phyloP scores from a whole-genome alignment of 2,329 filamentous ascomycete species.

The Fusarium torulosum region DNA sequence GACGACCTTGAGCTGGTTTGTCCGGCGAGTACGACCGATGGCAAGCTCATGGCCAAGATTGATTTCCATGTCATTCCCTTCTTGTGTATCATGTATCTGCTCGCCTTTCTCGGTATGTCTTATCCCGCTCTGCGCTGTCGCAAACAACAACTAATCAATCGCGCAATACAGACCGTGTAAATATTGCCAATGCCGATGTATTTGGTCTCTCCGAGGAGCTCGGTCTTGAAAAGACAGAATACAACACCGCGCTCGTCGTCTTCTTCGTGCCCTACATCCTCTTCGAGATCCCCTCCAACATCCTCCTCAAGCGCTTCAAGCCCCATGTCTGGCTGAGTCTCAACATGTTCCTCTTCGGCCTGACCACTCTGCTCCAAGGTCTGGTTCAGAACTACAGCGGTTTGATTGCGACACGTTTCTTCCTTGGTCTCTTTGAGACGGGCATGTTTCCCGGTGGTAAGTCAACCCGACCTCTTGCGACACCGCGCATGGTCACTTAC shows the following conservation, averaged over 20 bases:
- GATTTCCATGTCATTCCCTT: constrained; percentile 79
- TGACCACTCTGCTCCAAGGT: constrained; percentile 81
- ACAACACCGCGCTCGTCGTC: constrained; percentile 82
- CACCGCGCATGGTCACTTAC: constrained; percentile 55
- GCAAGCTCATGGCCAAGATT: constrained; percentile 75
- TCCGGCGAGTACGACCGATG: constrained; percentile 71
- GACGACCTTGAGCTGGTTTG: constrained; percentile 52
- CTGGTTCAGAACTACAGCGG: constrained; percentile 82
- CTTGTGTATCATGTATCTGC: constrained; percentile 77
- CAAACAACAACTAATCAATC: constrained; percentile 1
- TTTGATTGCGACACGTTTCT: constrained; percentile 84
- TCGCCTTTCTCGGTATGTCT: constrained; percentile 71
- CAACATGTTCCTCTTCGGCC: constrained; percentile 88
- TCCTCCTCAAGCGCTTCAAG: constrained; percentile 72
- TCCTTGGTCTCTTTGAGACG: constrained; percentile 81
- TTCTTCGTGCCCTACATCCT: constrained; percentile 85
- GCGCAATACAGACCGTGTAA: constrained; percentile 69
- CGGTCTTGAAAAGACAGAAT: constrained; percentile 68
- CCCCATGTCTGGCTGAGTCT: constrained; percentile 79
- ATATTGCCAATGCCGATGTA: constrained; percentile 81
- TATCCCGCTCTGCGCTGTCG: neutral
- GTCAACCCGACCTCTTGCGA: constrained; percentile 8
- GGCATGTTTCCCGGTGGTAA: constrained; percentile 73
- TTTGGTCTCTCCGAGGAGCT: constrained; percentile 75
- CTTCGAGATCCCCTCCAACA: constrained; percentile 75